These are phyloP conservation scores for Mucor lusitanicus DNA, from an alignment of 371 early-diverging fungal species.

Conservation along the genomic window DNA sequence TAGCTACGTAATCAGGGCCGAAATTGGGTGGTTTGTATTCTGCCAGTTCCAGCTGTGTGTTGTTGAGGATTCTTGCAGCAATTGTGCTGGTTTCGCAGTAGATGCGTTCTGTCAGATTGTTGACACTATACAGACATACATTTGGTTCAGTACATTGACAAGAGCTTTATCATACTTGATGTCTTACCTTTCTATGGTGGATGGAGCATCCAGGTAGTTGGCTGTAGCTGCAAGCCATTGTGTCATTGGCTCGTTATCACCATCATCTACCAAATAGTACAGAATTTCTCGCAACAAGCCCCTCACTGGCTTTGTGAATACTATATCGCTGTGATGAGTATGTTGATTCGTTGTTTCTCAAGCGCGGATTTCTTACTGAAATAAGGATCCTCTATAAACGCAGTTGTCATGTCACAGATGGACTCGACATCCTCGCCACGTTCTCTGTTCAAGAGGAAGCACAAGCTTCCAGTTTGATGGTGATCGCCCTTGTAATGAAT, in stretches of 20 bases:
- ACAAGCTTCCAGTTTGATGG: conserved; percentile 1
- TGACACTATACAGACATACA: neutral
- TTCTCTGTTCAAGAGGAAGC: conserved; percentile 20
- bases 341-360: neutral
- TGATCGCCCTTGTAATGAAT: conserved; percentile 19
- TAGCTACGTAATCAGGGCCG: neutral
- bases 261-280: conserved; percentile 23
- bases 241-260: neutral
- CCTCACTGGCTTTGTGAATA: conserved; percentile 18
- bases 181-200: neutral
- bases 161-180: neutral
- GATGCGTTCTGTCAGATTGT: conserved; percentile 4
- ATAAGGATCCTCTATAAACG: conserved; percentile 15
- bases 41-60: conserved; percentile 16
- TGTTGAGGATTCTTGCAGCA: conserved; percentile 14
- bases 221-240: conserved; percentile 12
- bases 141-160: neutral
- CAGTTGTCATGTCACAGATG: neutral
- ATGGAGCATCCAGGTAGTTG: neutral
- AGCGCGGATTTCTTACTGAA: conserved; percentile 8
- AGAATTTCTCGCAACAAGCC: conserved; percentile 17
- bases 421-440: conserved; percentile 2
- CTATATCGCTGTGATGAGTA: conserved; percentile 8
- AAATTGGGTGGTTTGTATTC: neutral
- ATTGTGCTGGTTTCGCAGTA: conserved; percentile 15